Evolutionary conservation across 2,329 filamentous ascomycete genomes (phyloP), one percentile per base, ranked within the genome.

Genomic region (Exserohilum turcica): DNA sequence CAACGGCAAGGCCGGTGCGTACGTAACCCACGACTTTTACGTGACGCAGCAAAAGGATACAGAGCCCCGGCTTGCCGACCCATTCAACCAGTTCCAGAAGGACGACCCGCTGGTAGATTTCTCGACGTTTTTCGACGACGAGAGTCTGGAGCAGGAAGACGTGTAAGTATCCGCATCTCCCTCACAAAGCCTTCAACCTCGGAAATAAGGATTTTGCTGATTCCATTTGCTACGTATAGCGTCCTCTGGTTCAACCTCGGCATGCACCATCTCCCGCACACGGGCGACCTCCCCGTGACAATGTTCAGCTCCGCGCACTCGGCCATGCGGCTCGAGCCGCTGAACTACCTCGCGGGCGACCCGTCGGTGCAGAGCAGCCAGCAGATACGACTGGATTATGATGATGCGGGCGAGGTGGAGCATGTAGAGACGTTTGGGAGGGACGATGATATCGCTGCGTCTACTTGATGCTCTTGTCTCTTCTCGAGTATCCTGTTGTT

Each of bases 221-320:
- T 35, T 7, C 9, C 6, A n/a, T 9, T 13, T 10, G 10, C 3
- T 15, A 9, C 2, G 8, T n/a, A 32, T 69, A 53, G 64, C 76
- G 78, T 82, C 2, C 54, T 81, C 3, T 82, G 79, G 73, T 77
- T 82, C 60, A 82, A 82, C 60, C 66, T 83, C 7, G 80, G 80
- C 38, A 79, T 80, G 67, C 80, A 83, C 60, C 80, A 82, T 58
- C 73, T 80, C 18, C 80, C 79, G 1, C 71, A 73, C 21, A 70
- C 72, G 2, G 65, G 63, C 31, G 68, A 71, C 45, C 64, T 84
- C 10, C 82, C 82, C 15, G 83, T 82, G 60, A 84, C 82, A 0
- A 76, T 83, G 45, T 77, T 79, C 65, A 80, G 77, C 13, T 77
- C 77, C 8, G 78, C 79, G 2, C 78, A 80, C 53, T 73, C 72